Evolutionary conservation across 2,329 filamentous ascomycete species (phyloP), one percentile per base, ranked within the genome.

Genomic region (Tolypocladium cylindrosporum): DNA sequence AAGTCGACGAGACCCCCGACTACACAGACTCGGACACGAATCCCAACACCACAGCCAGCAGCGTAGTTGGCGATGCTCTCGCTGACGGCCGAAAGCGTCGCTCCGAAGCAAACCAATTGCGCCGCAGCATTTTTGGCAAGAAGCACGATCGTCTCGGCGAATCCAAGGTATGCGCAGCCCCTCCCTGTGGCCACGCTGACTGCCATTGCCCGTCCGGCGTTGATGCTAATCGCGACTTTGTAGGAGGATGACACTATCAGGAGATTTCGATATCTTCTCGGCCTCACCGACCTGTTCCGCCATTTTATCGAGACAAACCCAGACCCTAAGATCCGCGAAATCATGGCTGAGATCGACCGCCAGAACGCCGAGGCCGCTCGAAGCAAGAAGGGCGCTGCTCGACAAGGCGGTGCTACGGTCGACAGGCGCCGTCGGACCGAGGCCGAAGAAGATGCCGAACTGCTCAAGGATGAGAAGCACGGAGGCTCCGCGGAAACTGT

Each of bases 261-360:
- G 65, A 83, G 94, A 70, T 99, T 99, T 72, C 87, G 91, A 62
- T 99, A 99, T 71, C 83, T 99, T 1, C 83, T 99, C 16, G 95
- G 95, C 34, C 79, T 99, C 56, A 99, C 94, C 19, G 94, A 99
- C 68, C 80, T 99, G 24, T 99, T 99, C 78, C 91, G 95, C 63
- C 94, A 99, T 75, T 99, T 99, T 73, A 99, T 99, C 75, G 92
- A 97, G 70, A 91, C 91, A 10, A 99, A 97, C 69, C 93, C 92
- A 6, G 92, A 99, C 69, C 93, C 94, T 19, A 90, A 90, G 66
- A 94, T 97, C 68, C 90, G 93, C 66, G 90, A 96, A 59, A 91
- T 97, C 65, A 94, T 97, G 82, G 82, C 84, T 55, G 90, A 97
- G 73, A 97, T 97, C 67, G 94, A 99, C 73, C 87, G 90, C 53